Percentiles rank a stretch among this genome's conserved stretches.
These are phyloP conservation scores for Thalassiosira livingstoniorum DNA, from an alignment of 352 stramenopile genomes.

Conservation along the genomic window DNA sequence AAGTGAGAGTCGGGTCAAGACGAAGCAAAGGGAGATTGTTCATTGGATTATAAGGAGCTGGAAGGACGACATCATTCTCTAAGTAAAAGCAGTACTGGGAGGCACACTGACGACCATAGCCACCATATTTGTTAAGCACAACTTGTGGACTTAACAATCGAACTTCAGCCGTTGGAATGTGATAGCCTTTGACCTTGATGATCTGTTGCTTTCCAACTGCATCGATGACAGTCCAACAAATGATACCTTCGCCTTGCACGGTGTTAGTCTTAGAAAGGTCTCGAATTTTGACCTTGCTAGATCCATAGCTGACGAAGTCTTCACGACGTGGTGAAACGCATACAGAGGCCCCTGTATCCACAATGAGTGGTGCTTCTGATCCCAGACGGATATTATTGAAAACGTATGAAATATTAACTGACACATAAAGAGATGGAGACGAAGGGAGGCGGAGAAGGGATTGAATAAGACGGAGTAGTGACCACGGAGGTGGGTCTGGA, in stretches of 20 bases:
- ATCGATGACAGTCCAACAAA: background rate
- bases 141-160: constrained; percentile 2
- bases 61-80: background rate
- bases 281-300: background rate
- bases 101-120: background rate
- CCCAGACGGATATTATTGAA: too few species aligned
- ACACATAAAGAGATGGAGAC: too few species aligned
- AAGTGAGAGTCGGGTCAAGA: background rate
- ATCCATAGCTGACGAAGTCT: background rate
- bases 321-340: background rate
- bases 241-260: background rate
- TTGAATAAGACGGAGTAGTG: too few species aligned
- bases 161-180: constrained; percentile 1
- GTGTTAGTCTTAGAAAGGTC: constrained; percentile 1
- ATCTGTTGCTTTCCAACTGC: background rate
- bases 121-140: background rate
- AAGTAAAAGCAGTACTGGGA: background rate
- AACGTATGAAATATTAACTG: too few species aligned
- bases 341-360: background rate
- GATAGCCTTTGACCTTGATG: background rate
- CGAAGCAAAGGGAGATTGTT: background rate
- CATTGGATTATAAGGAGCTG: background rate
- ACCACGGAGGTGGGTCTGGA: too few species aligned
- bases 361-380: background rate
- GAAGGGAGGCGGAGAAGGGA: too few species aligned